Base-by-base conservation (phyloP, 495 filamentous ascomycete genomes). In the Tuber magnatum region DNA sequence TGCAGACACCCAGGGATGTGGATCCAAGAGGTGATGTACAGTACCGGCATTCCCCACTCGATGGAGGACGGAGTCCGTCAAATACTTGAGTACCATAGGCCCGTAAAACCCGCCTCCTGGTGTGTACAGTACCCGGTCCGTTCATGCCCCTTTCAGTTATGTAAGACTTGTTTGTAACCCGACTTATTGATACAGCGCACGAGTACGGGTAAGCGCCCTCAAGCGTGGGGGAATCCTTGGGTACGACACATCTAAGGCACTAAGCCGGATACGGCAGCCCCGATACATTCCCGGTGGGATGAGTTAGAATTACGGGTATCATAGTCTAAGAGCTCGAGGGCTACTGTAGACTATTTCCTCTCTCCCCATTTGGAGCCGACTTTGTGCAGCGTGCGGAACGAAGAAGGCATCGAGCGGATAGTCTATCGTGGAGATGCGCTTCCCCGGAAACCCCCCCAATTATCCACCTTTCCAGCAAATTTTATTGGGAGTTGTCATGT, bases 241-340 rank as follows among this genome's bases (percentile, higher is more conserved):
- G n/a, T n/a, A n/a, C n/a, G n/a, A 44, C 69, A 43, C 42, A 42
- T 71, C 65, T 38, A 48, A 2, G 44, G 56, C 73, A 20, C 70
- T 75, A 79, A 41, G 38, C 77, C 72, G 6, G 28, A 46, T 78
- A 28, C 32, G 20, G 77, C 20, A 24, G 35, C 68, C 39, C 77
- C 77, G 77, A 79, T 38, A 35, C 78, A 78, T 79, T 76, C 77
- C 77, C 77, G 72, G 44, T 35, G 71, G 70, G 28, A 7, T 72
- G 10, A 61, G 9, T 9, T 32, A n/a, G 8, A 61, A 7, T 24
- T n/a, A n/a, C n/a, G n/a, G n/a, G n/a, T n/a, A n/a, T n/a, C n/a
- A n/a, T n/a, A n/a, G n/a, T n/a, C n/a, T n/a, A n/a, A n/a, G 48
- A 56, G 48, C 24, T 56, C n/a, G 22, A 56, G 7, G 8, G 20